Conservation (phyloP, 345 rosid species). For the Nephelium lappaceum region DNA sequence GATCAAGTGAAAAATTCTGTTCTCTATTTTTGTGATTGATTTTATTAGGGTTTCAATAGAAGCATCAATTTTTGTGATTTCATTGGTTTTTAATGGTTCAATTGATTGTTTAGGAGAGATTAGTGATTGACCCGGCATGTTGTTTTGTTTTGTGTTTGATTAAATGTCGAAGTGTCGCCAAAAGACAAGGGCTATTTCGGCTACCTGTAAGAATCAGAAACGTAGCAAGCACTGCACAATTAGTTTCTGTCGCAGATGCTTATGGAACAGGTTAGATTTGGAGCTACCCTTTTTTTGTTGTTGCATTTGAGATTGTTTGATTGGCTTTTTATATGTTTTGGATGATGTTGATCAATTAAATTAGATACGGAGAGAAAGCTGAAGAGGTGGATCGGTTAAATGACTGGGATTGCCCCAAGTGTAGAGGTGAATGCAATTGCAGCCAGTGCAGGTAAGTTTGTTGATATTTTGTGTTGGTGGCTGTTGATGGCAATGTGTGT, state of each 20-base stretch:
- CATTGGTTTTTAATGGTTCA: too few relatives aligned
- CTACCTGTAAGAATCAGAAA: constrained; percentile 52
- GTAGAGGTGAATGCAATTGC: constrained; percentile 84
- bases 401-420: constrained; percentile 79
- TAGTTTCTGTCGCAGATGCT: constrained; percentile 68
- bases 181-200: constrained; percentile 55
- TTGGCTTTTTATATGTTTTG: background rate
- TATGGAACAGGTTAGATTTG: constrained; percentile 60
- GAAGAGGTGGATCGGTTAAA: constrained; percentile 46
- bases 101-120: background rate
- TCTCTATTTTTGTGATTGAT: too few relatives aligned
- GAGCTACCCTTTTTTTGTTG: constrained; percentile 3
- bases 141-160: constrained; percentile 1
- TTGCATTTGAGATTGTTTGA: background rate
- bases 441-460: constrained; percentile 74
- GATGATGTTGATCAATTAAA: constrained; percentile 6
- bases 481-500: background rate
- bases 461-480: background rate
- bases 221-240: constrained; percentile 45
- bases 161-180: constrained; percentile 72
- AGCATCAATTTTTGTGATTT: too few relatives aligned
- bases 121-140: background rate
- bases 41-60: too few relatives aligned
- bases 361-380: constrained; percentile 78
- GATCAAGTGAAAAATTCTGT: too few relatives aligned